These are phyloP conservation scores for Lycium barbarum DNA, from an alignment of 257 asterid species.

Conservation along the genomic window DNA sequence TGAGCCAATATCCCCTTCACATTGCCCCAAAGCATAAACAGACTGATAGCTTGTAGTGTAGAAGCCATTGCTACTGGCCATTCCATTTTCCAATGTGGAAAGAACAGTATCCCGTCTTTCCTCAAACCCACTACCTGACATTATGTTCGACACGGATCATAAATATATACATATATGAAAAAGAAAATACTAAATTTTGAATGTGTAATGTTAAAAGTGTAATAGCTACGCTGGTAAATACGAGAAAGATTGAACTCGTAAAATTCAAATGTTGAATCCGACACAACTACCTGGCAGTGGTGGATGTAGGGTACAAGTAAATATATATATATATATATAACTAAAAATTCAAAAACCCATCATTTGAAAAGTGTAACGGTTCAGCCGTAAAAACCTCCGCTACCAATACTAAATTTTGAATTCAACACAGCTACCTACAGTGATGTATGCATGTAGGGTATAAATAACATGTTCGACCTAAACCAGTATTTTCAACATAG, in stretches of 20 bases:
- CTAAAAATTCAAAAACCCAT: not conserved
- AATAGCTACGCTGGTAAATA: not conserved
- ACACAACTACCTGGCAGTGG: not conserved
- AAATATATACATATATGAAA: not conserved
- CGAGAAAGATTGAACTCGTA: not conserved
- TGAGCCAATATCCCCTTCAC: conserved; percentile 89
- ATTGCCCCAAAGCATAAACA: conserved; percentile 84
- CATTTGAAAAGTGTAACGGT: not conserved
- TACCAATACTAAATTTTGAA: conserved; percentile 54
- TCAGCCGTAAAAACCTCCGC: conserved; percentile 39
- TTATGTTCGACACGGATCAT: not conserved
- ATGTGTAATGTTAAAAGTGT: not conserved
- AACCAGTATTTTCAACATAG: not conserved
- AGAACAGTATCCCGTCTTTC: conserved; percentile 85
- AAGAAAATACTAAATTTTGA: not conserved
- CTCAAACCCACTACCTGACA: conserved; percentile 75
- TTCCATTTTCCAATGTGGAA: conserved; percentile 67
- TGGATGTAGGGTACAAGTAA: not conserved
- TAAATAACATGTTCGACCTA: not conserved
- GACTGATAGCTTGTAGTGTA: conserved; percentile 63
- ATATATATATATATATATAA: not conserved
- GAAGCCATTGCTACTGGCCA: conserved; percentile 63
- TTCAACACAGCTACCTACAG: not conserved
- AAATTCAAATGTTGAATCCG: not conserved
- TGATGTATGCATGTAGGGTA: not conserved